Base-by-base conservation (phyloP, 768 basidiomycete genomes). In the Nidula microcarpa region DNA sequence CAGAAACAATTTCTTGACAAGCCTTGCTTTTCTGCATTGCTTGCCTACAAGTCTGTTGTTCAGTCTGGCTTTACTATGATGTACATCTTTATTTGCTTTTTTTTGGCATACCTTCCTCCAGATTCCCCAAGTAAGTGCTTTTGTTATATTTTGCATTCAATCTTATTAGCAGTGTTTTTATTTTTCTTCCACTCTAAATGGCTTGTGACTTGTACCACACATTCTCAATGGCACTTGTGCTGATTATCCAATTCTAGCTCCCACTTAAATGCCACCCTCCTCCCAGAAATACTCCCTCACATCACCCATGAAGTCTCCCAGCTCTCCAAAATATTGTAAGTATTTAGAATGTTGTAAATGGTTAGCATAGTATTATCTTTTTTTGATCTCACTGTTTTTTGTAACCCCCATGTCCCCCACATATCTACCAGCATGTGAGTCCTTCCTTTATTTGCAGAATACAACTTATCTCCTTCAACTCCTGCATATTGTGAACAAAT, bases 231-330 rank as follows among this genome's bases (percentile, higher is more conserved):
- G 34, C 17, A 4, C 23, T 23, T 47, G 35, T 37, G 32, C 41
- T 18, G 13, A 50, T 55, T 53, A 43, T 30, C 52, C 55, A 14
- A 55, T 51, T 51, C 8, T 61, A 87, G 88, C 90, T 5, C 89
- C 91, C 34, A 80, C 84, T 18, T 86, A 90, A 51, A 81, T 88
- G 75, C 94, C 94, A 6, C 94, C 93, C 0, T 85, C 94, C 4
- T 94, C 91, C 33, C 94, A 94, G 6, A 91, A 87, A 62, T 97
- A 94, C 69, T 94, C 92, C 8, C 95, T 95, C 3, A 93, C 95
- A 0, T 95, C 93, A 3, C 95, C 95, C n/a, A 73, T 79, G 67
- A 83, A 87, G 6, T 94, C 91, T 2, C 94, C 94, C 0, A 82
- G 94, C 2, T 95, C 93, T 35, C 95, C 95, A 52, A 91, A 89